Evolutionary conservation across 2,329 filamentous ascomycete species (phyloP), one percentile per base, ranked within the genome.

Genomic region (Neofusicoccum laricinum): DNA sequence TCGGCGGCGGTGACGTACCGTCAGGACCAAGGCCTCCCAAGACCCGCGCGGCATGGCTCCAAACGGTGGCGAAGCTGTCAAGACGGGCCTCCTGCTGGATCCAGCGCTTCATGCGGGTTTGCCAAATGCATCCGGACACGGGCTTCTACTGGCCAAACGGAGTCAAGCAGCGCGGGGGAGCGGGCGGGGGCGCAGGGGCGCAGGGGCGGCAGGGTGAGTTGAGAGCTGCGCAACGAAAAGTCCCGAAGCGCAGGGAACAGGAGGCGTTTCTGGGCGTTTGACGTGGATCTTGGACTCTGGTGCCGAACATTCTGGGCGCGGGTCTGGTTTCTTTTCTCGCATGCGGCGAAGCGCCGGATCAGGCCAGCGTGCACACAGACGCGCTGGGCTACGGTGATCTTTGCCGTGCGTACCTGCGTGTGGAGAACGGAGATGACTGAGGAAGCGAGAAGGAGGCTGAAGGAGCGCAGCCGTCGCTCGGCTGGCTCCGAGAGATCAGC

Each of bases 351-450:
- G 38, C 25, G n/a, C 17, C 25, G 5, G 38, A 30, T 43, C 38
- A 45, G 53, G 53, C 32, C 53, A 57, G 51, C 38, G 38, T 4
- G 15, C 14, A 43, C 41, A 10, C 41, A 17, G 15, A 25, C 17
- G 15, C 49, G 32, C 32, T 15, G 50, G 2, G 38, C 19, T 2
- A 38, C n/a, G 55, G 5, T 36, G 55, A 59, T 59, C 55, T 21
- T 59, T 59, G 55, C 55, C 55, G 25, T 21, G 55, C 32, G 58
- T 8, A 41, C 12, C 5, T n/a, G 32, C 30, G 30, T 50, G 58
- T 61, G 46, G 43, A 61, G 43, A 41, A 61, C 58, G 45, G 58
- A 61, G 43, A 50, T 40, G 58, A 61, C 30, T 40, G 58, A 61
- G 45, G 34, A 48, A 50, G 34, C 34, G 43, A 50, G 46, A 61